A percentile compares a stretch with the other conserved stretches of the same genome.
These are phyloP conservation scores for Solanum aculeatissimum DNA, from an alignment of 305 asterid genomes.

Conservation along the genomic window DNA sequence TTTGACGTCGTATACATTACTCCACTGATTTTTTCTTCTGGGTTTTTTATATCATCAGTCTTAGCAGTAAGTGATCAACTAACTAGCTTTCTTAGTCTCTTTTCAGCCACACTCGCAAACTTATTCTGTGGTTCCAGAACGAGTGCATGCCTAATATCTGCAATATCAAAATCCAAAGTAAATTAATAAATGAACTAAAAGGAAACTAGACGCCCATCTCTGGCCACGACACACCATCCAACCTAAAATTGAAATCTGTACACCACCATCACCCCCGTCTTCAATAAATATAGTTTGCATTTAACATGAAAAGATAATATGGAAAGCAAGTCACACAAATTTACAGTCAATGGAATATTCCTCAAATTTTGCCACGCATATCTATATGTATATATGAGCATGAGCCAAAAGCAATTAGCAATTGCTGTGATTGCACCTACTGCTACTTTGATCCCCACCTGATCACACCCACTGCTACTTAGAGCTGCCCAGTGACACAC, in stretches of 20 bases:
- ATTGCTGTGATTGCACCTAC: neutral
- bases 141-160: slow-evolving; percentile 89
- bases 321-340: neutral
- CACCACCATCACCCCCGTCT: neutral
- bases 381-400: neutral
- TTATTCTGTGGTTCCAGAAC: slow-evolving; percentile 89
- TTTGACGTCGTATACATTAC: neutral
- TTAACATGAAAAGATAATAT: neutral
- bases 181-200: neutral
- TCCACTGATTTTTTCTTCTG: neutral
- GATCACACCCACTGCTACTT: neutral
- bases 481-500: neutral
- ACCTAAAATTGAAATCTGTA: neutral
- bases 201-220: neutral
- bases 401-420: neutral
- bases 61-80: slow-evolving; percentile 9
- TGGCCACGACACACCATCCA: neutral
- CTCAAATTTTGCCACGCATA: neutral
- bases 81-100: slow-evolving; percentile 57
- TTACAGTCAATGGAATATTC: neutral
- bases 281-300: neutral
- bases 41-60: neutral
- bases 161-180: neutral
- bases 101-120: slow-evolving; percentile 55
- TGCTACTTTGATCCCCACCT: neutral